Percentiles rank a stretch among this genome's conserved stretches.
phyloP scores from a whole-genome alignment of 2,329 filamentous ascomycete species.

The Aspergillus sp. region DNA sequence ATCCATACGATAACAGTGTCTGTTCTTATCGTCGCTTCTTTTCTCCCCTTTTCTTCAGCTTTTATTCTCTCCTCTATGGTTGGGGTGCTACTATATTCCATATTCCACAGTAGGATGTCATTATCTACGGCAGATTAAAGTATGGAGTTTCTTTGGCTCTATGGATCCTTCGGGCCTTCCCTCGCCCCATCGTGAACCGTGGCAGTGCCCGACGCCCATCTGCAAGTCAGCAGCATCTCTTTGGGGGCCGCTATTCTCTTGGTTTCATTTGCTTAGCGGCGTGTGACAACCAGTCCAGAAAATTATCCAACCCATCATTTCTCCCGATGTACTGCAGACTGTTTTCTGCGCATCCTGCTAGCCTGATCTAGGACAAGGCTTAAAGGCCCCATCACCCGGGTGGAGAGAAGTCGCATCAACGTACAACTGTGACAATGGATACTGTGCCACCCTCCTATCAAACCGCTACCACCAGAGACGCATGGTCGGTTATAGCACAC shows the following conservation, averaged over 20 bases:
- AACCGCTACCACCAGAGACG: slow-evolving; percentile 55
- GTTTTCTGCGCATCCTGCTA: not conserved
- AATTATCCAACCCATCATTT: not conserved
- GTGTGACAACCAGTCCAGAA: not conserved
- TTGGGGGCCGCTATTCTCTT: slow-evolving; percentile 4
- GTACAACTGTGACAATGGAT: slow-evolving; percentile 49
- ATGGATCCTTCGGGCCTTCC: slow-evolving; percentile 1
- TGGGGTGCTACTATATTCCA: too few relatives aligned
- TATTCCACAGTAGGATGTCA: not conserved
- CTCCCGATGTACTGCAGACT: not conserved
- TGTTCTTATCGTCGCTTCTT: not conserved
- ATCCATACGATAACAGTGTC: not conserved
- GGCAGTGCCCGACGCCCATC: slow-evolving; percentile 13
- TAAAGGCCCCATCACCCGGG: not conserved
- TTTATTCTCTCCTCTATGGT: too few relatives aligned
- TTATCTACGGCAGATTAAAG: not conserved
- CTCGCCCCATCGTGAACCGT: slow-evolving; percentile 15
- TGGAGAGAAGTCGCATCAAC: not conserved
- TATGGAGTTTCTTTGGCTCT: not conserved
- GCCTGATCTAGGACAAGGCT: not conserved
- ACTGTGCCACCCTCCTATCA: slow-evolving; percentile 63
- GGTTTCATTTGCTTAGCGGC: not conserved
- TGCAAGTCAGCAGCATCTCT: not conserved
- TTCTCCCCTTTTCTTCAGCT: not conserved
- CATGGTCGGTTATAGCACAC: slow-evolving; percentile 57